phyloP scores from a whole-genome alignment of 345 rosid genomes.

The Camelina neglecta region DNA sequence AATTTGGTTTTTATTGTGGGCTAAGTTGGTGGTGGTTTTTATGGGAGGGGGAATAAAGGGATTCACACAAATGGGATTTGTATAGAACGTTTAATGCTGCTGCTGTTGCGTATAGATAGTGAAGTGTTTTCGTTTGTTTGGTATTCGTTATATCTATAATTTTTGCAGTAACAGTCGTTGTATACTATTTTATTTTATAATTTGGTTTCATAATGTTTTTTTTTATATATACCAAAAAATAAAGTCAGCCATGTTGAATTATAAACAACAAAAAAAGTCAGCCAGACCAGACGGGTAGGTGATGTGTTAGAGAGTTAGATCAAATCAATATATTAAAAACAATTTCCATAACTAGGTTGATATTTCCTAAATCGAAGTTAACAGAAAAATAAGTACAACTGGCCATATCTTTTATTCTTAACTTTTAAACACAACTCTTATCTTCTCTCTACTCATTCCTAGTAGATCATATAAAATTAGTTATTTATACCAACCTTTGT shows the following conservation, averaged over 20 bases:
- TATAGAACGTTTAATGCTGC: conserved; percentile 24
- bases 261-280: background rate
- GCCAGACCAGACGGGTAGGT: background rate
- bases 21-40: conserved; percentile 26
- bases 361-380: background rate
- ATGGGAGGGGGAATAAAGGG: conserved; percentile 20
- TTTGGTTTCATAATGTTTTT: background rate
- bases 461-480: background rate
- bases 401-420: background rate
- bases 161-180: background rate
- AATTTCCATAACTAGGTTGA: background rate
- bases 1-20: conserved; percentile 23
- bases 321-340: background rate
- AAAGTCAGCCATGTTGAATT: conserved; percentile 1
- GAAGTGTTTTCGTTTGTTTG: background rate
- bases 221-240: background rate
- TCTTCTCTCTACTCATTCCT: background rate
- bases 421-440: background rate
- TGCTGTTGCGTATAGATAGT: background rate
- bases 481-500: background rate
- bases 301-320: background rate
- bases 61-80: background rate
- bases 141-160: background rate
- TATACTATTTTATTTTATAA: background rate
- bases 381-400: background rate